Base-by-base conservation (phyloP, 2,329 filamentous ascomycete species). In the Aspergillus thermomutatus region DNA sequence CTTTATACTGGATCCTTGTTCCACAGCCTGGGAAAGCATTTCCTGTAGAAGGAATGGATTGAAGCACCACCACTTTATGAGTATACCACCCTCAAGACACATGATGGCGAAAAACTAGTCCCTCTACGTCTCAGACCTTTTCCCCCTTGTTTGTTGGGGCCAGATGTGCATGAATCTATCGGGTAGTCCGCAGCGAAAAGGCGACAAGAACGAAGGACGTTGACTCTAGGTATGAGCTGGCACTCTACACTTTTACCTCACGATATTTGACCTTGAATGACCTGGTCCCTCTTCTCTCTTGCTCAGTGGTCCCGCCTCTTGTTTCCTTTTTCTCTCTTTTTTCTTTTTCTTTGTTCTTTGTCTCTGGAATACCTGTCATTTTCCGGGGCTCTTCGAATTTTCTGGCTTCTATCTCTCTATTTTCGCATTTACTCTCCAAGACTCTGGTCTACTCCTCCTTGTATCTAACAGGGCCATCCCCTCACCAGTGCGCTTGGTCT, bases 1-100 rank as follows among this genome's bases (percentile, higher is more conserved):
- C 56, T 64, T 64, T 64, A 63, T 59, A 61, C 60, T 67, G 65
- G 58, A 63, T 64, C 58, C 58, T 60, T 58, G 72, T 72, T 69
- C 59, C 68, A 73, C 72, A 63, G 63, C 60, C 48, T 57, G 57
- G 50, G 60, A 58, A 55, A 55, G 55, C 45, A 57, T 59, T 50
- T 65, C 58, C 61, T 56, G 59, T 60, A 63, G 63, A 63, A 60
- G 58, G 63, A 53, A 46, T 46, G 43, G 21, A 17, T 25, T 63
- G 63, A 59, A 59, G 60, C 58, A 55, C 50, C 58, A 51, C 34
- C 51, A 40, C 49, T 28, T 28, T 17, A 26, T 34, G 45, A 46
- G 55, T 47, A 58, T 48, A 56, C 58, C 55, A 60, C 56, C 54
- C 57, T 59, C 56, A 37, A 45, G 52, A 53, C 53, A 53, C 52